Percentiles rank a stretch among this genome's conserved stretches.
These are phyloP conservation scores for Reticulascus tulasneorum DNA, from an alignment of 2,329 filamentous ascomycete genomes.

Conservation along the genomic window DNA sequence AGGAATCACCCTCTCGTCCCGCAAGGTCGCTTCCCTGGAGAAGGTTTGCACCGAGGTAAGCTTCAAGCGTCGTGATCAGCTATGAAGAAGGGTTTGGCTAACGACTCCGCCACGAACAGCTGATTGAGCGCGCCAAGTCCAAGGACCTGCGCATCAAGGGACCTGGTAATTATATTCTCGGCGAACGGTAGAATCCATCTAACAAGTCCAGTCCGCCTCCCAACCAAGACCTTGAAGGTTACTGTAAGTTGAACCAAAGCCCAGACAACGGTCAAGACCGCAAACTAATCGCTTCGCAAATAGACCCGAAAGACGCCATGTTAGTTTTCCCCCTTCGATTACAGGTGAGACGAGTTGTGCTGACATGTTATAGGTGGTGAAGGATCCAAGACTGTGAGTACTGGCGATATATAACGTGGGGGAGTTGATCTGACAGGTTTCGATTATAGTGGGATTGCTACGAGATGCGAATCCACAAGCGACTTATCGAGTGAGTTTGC, in stretches of 20 bases:
- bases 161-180: too few species aligned
- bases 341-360: too few species aligned
- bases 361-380: slow-evolving; percentile 67
- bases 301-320: slow-evolving; percentile 98
- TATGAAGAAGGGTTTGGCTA: too few species aligned
- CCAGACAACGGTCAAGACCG: too few species aligned
- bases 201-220: slow-evolving; percentile 94
- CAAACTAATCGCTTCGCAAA: too few species aligned
- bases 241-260: too few species aligned
- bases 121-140: slow-evolving; percentile 96
- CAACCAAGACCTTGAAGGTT: slow-evolving; percentile 95
- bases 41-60: slow-evolving; percentile 98
- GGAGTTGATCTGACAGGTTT: too few species aligned
- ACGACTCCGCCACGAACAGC: too few species aligned
- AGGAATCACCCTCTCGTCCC: slow-evolving; percentile 80
- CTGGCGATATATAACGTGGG: too few species aligned
- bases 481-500: slow-evolving; percentile 77
- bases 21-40: slow-evolving; percentile 94
- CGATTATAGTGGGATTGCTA: slow-evolving; percentile 98
- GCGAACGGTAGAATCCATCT: too few species aligned
- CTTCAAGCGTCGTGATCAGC: too few species aligned
- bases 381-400: slow-evolving; percentile 99
- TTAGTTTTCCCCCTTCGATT: neutral
- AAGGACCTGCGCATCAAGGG: slow-evolving; percentile 94
- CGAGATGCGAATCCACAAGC: slow-evolving; percentile 99